Evolutionary conservation across 2,329 filamentous ascomycete genomes (phyloP).

Genomic region (Rhynchosporium secalis): DNA sequence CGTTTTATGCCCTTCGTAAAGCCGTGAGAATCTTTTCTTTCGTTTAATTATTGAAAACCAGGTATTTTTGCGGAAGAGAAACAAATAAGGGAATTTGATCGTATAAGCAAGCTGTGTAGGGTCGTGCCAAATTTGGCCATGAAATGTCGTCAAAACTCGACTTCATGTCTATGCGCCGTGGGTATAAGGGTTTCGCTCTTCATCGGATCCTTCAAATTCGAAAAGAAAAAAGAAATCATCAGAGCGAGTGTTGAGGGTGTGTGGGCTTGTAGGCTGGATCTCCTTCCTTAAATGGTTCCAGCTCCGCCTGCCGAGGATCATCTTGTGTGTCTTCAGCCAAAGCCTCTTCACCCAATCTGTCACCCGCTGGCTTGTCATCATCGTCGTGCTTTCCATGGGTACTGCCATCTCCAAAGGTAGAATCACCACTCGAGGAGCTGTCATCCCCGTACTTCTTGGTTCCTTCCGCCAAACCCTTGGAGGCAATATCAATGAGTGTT

Average conservation of each 20-base stretch:
- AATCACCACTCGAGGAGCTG: conserved; percentile 21
- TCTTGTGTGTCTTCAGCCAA: conserved; percentile 6
- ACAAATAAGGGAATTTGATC: conserved; percentile 9
- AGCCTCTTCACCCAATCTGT: conserved; percentile 6
- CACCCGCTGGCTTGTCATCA: conserved; percentile 13
- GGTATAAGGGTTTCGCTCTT: conserved; percentile 6
- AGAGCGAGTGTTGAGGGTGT: conserved; percentile 1
- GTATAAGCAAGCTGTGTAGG: not conserved
- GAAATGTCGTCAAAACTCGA: not conserved
- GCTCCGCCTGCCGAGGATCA: conserved; percentile 12
- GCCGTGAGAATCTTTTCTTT: conserved; percentile 17
- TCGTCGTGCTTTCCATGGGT: conserved; percentile 22
- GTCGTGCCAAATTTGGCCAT: not conserved
- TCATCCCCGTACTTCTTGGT: conserved; percentile 21
- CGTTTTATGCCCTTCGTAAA: conserved; percentile 32
- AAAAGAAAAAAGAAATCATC: not conserved
- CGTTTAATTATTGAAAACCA: conserved; percentile 23
- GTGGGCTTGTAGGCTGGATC: conserved; percentile 1
- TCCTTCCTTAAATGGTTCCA: not conserved
- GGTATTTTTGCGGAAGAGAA: conserved; percentile 13
- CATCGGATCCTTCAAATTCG: not conserved
- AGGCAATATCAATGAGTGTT: conserved; percentile 26
- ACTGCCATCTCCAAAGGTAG: conserved; percentile 21
- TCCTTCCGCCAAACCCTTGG: conserved; percentile 23
- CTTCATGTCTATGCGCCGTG: conserved; percentile 1